Evolutionary conservation across 148 eudicot genomes (phyloP).

Genomic region (Rhododendron henanense): DNA sequence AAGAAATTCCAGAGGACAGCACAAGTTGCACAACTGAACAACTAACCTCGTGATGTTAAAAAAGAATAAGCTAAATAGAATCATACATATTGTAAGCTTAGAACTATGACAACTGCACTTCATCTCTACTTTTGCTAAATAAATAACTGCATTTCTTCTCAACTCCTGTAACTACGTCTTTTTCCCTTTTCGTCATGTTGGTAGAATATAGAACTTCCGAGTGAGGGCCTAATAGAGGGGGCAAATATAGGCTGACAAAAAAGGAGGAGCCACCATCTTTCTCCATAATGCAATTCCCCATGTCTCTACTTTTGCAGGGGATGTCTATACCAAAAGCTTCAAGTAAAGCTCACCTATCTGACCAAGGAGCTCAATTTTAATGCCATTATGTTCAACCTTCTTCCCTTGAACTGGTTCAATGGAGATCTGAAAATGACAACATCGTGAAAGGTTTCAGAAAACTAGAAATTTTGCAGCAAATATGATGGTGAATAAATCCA

Average conservation of each 20-base stretch:
- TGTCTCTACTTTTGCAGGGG: not conserved
- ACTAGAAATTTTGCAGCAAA: not conserved
- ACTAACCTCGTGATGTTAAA: not conserved
- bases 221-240: not conserved
- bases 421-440: slow-evolving; percentile 48
- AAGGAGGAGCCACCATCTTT: not conserved
- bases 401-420: slow-evolving; percentile 90
- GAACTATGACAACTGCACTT: not conserved
- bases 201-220: not conserved
- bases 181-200: not conserved
- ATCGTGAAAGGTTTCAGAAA: not conserved
- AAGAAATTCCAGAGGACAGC: not conserved
- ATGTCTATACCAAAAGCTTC: not conserved
- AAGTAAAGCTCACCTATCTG: slow-evolving; percentile 72
- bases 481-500: not conserved
- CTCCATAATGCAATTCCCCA: not conserved
- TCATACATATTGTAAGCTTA: not conserved
- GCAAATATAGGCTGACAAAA: not conserved
- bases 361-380: slow-evolving; percentile 95
- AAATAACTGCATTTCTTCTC: not conserved
- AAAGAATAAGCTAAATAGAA: not conserved
- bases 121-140: not conserved
- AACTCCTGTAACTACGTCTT: not conserved
- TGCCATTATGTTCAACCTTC: slow-evolving; percentile 95
- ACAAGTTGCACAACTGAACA: not conserved